Conservation (phyloP, 2,329 filamentous ascomycete species). For the Grosmannia clavigera region DNA sequence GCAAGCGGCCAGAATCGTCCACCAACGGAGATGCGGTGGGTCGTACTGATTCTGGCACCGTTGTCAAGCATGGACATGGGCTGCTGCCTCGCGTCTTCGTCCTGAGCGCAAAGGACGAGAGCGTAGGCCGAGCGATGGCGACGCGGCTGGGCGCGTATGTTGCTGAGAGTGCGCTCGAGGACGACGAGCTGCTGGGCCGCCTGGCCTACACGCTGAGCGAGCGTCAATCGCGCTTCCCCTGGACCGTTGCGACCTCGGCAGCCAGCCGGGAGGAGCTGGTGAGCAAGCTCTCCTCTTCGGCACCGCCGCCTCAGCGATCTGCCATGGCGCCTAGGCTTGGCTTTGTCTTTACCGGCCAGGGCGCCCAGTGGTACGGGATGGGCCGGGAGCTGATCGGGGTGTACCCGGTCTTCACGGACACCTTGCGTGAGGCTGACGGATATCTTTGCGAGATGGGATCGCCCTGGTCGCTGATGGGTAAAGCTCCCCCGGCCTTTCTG, state of each 20-base stretch:
- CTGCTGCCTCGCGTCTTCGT: constrained; percentile 23
- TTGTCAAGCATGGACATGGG: background rate
- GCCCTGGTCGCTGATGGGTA: background rate
- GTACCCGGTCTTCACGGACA: background rate
- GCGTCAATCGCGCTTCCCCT: constrained; percentile 7
- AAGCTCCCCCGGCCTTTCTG: background rate
- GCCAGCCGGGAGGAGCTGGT: background rate
- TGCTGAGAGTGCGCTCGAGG: background rate
- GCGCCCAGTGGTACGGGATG: constrained; percentile 18
- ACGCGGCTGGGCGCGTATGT: constrained; percentile 1
- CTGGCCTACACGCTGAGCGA: constrained; percentile 20
- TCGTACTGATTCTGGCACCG: background rate
- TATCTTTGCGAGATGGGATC: constrained; percentile 16
- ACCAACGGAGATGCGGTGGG: background rate
- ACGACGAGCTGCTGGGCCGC: background rate
- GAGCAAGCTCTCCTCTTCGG: background rate
- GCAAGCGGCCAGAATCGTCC: background rate
- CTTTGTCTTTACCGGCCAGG: constrained; percentile 18
- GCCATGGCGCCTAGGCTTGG: background rate
- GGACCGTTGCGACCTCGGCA: background rate
- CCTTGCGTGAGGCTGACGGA: constrained; percentile 2
- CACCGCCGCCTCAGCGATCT: too few species aligned
- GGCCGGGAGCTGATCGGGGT: constrained; percentile 17
- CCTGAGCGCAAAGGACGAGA: constrained; percentile 9
- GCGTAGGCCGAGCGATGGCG: background rate